Conservation (phyloP, 768 basidiomycete genomes). For the Tremella mesenterica region DNA sequence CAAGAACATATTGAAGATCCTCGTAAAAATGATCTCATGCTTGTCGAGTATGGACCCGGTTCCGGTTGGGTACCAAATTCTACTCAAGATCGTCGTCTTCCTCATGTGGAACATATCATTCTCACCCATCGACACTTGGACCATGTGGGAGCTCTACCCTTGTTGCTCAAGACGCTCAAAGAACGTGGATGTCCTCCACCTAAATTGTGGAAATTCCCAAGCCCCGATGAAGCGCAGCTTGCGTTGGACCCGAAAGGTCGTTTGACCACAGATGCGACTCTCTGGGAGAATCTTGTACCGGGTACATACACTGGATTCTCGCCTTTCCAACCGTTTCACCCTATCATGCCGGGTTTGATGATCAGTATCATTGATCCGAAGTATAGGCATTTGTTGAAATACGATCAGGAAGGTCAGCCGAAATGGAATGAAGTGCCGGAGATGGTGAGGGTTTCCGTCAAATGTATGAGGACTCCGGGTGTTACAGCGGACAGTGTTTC, state of each 20-base stretch:
- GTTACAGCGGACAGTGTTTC: constrained; percentile 82
- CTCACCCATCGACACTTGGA: constrained; percentile 86
- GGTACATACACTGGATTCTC: constrained; percentile 31
- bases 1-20: constrained; percentile 15
- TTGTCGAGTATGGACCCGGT: constrained; percentile 26
- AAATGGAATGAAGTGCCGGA: constrained; percentile 36
- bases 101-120: constrained; percentile 76
- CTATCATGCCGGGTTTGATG: constrained; percentile 37
- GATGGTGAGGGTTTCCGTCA: constrained; percentile 47
- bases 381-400: constrained; percentile 30
- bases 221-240: constrained; percentile 25
- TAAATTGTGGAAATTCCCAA: constrained; percentile 45
- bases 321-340: constrained; percentile 34
- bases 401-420: constrained; percentile 31
- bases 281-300: constrained; percentile 20
- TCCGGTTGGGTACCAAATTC: constrained; percentile 12
- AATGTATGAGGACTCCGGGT: constrained; percentile 75
- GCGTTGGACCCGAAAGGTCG: constrained; percentile 13
- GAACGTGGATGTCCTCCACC: constrained; percentile 49
- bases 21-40: constrained; percentile 4
- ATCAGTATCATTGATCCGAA: constrained; percentile 35
- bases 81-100: constrained; percentile 21
- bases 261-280: constrained; percentile 23
- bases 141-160: constrained; percentile 67
- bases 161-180: constrained; percentile 60